Percentiles rank a stretch among this genome's conserved stretches.
These are phyloP conservation scores for Quercus aquifolioides DNA, from an alignment of 306 rosid genomes.

Conservation along the genomic window DNA sequence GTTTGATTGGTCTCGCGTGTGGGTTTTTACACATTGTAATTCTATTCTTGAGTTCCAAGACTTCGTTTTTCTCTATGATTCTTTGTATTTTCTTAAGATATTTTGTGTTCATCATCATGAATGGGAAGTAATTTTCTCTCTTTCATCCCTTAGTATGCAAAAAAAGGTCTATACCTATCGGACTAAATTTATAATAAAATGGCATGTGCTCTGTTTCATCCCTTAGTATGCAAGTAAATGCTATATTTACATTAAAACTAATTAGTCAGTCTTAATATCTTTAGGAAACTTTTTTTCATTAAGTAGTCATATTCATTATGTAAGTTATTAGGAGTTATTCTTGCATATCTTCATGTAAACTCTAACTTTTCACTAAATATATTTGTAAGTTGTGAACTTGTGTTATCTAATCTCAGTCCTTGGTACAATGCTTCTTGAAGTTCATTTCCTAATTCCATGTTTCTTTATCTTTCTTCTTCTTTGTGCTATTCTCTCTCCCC, in stretches of 20 bases:
- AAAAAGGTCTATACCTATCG: not conserved
- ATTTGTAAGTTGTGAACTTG: not conserved
- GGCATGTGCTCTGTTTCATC: not conserved
- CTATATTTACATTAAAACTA: not conserved
- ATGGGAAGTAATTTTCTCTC: too few relatives aligned
- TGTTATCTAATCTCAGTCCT: not conserved
- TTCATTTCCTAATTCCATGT: not conserved
- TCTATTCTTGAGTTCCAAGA: too few relatives aligned
- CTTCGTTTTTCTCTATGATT: too few relatives aligned
- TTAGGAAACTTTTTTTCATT: not conserved
- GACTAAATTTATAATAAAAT: not conserved
- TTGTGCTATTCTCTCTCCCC: not conserved
- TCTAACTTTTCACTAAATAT: not conserved
- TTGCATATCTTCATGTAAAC: not conserved
- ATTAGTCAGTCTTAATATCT: not conserved
- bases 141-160: too few relatives aligned
- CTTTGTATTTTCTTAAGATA: too few relatives aligned
- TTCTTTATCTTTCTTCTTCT: not conserved
- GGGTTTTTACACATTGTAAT: too few relatives aligned
- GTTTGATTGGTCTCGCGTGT: too few relatives aligned
- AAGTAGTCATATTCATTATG: not conserved
- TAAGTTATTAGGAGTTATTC: not conserved
- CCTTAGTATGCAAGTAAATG: not conserved
- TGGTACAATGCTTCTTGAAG: not conserved
- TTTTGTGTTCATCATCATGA: too few relatives aligned